These are phyloP conservation scores for Ascochyta lentis DNA, from an alignment of 2,329 filamentous ascomycete species.

Conservation along the genomic window DNA sequence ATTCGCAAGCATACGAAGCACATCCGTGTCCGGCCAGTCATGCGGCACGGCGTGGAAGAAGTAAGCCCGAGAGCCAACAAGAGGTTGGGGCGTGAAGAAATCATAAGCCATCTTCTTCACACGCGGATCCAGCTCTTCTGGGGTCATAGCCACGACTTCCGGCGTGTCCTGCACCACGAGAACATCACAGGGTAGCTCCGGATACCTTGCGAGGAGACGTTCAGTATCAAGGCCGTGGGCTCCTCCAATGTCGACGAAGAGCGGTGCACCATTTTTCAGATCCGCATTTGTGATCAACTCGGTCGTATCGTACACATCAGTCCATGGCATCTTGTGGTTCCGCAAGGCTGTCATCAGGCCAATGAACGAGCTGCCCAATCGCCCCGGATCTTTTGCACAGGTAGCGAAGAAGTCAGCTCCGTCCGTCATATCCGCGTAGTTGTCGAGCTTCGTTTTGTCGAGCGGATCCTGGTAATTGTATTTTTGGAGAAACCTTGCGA, in stretches of 20 bases:
- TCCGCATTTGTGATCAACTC: slow-evolving; percentile 7
- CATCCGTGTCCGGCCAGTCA: slow-evolving; percentile 45
- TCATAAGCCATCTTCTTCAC: slow-evolving; percentile 22
- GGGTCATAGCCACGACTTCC: slow-evolving; percentile 8
- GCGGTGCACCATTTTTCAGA: neutral
- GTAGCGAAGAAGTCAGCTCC: slow-evolving; percentile 16
- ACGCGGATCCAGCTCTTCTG: slow-evolving; percentile 3
- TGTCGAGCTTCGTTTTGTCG: slow-evolving; percentile 14
- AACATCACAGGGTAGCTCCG: slow-evolving; percentile 3
- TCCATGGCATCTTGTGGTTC: slow-evolving; percentile 19
- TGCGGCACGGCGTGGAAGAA: slow-evolving; percentile 48
- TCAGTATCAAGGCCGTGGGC: slow-evolving; percentile 13
- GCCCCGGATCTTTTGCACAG: slow-evolving; percentile 9
- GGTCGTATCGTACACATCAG: slow-evolving; percentile 15
- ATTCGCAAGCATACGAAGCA: slow-evolving; percentile 18
- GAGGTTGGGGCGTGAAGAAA: slow-evolving; percentile 39
- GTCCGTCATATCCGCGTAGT: slow-evolving; percentile 14
- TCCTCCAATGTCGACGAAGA: slow-evolving; percentile 18
- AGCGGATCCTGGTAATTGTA: slow-evolving; percentile 11
- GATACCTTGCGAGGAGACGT: slow-evolving; percentile 5
- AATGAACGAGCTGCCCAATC: slow-evolving; percentile 13
- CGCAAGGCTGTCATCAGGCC: slow-evolving; percentile 9
- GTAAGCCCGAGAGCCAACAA: slow-evolving; percentile 38
- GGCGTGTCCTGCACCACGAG: slow-evolving; percentile 16
- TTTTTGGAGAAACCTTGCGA: slow-evolving; percentile 10